Evolutionary conservation across 495 filamentous ascomycete genomes (phyloP).

Genomic region (Friedmanniomyces endolithicus): DNA sequence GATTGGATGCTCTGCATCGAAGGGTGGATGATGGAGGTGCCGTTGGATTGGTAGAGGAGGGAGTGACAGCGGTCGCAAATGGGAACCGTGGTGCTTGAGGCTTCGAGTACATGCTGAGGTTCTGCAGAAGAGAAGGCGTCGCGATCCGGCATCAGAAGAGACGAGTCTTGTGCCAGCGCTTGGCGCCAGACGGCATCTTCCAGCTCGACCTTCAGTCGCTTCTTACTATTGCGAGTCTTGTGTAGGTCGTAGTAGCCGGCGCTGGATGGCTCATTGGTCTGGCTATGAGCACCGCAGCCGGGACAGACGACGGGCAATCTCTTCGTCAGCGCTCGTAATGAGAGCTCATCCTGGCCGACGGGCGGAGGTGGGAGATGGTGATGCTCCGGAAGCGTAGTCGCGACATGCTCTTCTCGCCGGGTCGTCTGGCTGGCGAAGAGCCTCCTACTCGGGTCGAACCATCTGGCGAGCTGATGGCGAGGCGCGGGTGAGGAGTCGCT

Average conservation of each 20-base stretch:
- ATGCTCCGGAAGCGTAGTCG: not conserved
- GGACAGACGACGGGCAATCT: constrained; percentile 46
- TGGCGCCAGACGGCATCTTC: constrained; percentile 27
- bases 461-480: not conserved
- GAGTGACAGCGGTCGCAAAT: constrained; percentile 81
- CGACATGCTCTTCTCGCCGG: not conserved
- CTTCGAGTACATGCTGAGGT: not conserved
- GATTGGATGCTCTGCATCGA: constrained; percentile 61
- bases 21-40: constrained; percentile 60
- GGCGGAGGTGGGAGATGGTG: not conserved
- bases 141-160: not conserved
- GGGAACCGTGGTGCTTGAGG: constrained; percentile 25
- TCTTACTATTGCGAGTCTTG: constrained; percentile 11
- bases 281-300: constrained; percentile 79
- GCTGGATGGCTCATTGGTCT: constrained; percentile 52
- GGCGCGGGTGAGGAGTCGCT: not conserved
- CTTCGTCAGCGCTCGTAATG: not conserved
- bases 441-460: not conserved
- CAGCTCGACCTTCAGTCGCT: constrained; percentile 32
- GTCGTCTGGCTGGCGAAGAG: not conserved
- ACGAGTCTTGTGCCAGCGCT: constrained; percentile 20
- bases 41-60: constrained; percentile 59
- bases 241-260: constrained; percentile 61
- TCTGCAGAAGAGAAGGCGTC: not conserved
- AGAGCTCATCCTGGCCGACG: too few species aligned